Evolutionary conservation across 106 monocot species (phyloP).

Genomic region (Ottelia alismoides): DNA sequence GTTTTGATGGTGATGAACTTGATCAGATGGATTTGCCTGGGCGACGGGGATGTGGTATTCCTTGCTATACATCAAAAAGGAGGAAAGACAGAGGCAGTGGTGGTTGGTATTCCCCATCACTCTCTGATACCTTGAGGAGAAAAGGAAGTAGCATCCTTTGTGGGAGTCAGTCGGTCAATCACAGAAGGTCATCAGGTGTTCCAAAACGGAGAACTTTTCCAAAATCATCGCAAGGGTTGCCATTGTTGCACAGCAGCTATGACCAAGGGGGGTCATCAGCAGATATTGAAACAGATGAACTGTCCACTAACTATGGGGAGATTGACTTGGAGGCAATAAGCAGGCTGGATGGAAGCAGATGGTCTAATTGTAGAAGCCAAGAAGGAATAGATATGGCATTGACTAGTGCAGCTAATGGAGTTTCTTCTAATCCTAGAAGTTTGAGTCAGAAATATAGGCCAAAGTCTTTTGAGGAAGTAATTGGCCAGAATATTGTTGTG

Average conservation of each 20-base stretch:
- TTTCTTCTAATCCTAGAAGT: constrained; percentile 26
- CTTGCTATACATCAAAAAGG: constrained; percentile 63
- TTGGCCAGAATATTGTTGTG: constrained; percentile 63
- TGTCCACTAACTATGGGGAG: constrained; percentile 69
- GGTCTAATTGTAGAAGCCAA: constrained; percentile 86
- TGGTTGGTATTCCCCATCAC: constrained; percentile 67
- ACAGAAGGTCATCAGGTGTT: constrained; percentile 24
- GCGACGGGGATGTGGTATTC: constrained; percentile 54
- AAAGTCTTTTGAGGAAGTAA: constrained; percentile 44
- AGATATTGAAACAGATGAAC: constrained; percentile 56
- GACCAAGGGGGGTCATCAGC: constrained; percentile 35
- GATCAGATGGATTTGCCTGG: constrained; percentile 34
- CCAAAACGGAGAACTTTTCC: constrained; percentile 25
- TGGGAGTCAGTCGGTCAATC: constrained; percentile 34
- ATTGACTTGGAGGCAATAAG: constrained; percentile 81
- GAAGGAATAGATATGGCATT: constrained; percentile 31
- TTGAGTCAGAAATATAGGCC: constrained; percentile 48
- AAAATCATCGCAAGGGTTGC: constrained; percentile 39
- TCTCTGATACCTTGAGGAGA: constrained; percentile 58
- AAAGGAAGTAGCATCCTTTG: constrained; percentile 59
- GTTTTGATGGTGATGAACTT: constrained; percentile 63
- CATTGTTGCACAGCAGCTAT: constrained; percentile 41
- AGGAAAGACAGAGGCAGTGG: constrained; percentile 33
- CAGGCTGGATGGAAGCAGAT: constrained; percentile 76
- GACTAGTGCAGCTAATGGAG: constrained; percentile 14